Base-by-base conservation (phyloP, 2,329 filamentous ascomycete species). In the Zymoseptoria tritici region DNA sequence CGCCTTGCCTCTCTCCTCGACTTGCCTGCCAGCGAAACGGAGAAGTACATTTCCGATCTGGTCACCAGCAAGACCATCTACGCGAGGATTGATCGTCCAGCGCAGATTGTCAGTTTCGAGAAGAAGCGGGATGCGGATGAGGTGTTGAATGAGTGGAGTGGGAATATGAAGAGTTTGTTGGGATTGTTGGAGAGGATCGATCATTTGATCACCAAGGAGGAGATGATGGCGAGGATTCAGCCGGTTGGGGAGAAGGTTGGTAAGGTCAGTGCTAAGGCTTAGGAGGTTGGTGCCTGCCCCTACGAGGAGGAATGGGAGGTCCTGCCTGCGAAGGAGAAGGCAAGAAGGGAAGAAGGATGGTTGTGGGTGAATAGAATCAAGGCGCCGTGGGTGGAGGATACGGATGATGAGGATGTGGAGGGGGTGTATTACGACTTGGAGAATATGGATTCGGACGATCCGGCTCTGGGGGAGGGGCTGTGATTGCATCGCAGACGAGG, bases 201-300 rank as follows among this genome's bases (percentile, higher is more conserved):
- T 73, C 94, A 99, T 76, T 81, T 99, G 70, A 99, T 99, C 72
- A 99, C 95, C 58, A 97, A 97, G 82, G 94, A 99, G 78, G 94
- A 99, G 82, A 99, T 99, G 94, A 99, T 99, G 94, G 94, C 94
- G 49, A 84, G 92, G 61, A 97, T 99, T 70, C 88, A 94, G 75
- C 90, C 90, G 5, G 77, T 74, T 65, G 71, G 73, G n/a, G 75
- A 76, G 58, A 76, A 77, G 70, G 70, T 76, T 72, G 71, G 61
- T 57, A 59, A 58, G 46, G 57, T 57, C 21, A 62, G 57, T 46
- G 59, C 60, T 2, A 63, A 61, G 57, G 61, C 61, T 57, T 62
- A 62, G 61, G 50, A 61, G 21, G 55, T 29, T 52, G 26, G 13
- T 46, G 36, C 16, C 13, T n/a, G 36, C 6, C 36, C 16, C 4